These are phyloP conservation scores for Annona squamosa DNA, from an alignment of 164 flowering plant genomes.

Conservation along the genomic window DNA sequence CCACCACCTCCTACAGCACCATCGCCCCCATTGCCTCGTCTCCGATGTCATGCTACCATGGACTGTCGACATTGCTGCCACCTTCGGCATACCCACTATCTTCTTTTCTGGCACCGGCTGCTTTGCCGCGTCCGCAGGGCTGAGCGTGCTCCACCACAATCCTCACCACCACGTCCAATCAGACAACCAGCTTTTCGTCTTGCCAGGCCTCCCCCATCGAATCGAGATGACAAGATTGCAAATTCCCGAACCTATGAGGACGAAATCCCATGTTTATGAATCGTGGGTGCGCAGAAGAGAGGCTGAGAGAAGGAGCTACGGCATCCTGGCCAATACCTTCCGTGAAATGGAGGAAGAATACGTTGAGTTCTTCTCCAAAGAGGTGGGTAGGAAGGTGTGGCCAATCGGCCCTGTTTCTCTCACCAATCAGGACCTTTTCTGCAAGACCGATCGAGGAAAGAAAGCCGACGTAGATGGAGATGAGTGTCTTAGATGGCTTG, in stretches of 20 bases:
- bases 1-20: slow-evolving; percentile 19
- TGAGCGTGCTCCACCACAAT: not conserved
- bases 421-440: slow-evolving; percentile 3
- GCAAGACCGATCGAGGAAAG: slow-evolving; percentile 23
- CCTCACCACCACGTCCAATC: slow-evolving; percentile 9
- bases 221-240: slow-evolving; percentile 19
- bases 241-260: slow-evolving; percentile 1
- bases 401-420: slow-evolving; percentile 29
- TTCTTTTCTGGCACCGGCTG: slow-evolving; percentile 20
- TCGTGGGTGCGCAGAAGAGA: not conserved
- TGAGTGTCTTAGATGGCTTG: slow-evolving; percentile 23
- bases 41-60: slow-evolving; percentile 32
- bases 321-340: slow-evolving; percentile 26
- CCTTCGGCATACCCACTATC: slow-evolving; percentile 25
- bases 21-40: slow-evolving; percentile 25
- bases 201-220: slow-evolving; percentile 23
- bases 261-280: not conserved
- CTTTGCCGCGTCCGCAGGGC: slow-evolving; percentile 15
- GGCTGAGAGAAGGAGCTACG: slow-evolving; percentile 16
- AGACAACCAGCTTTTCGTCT: slow-evolving; percentile 13
- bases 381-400: slow-evolving; percentile 19
- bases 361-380: slow-evolving; percentile 9
- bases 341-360: slow-evolving; percentile 29
- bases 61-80: slow-evolving; percentile 20
- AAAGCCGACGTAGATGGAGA: slow-evolving; percentile 5